These are phyloP conservation scores for Vitis cinerea DNA, from an alignment of 164 flowering plant genomes.

Conservation along the genomic window DNA sequence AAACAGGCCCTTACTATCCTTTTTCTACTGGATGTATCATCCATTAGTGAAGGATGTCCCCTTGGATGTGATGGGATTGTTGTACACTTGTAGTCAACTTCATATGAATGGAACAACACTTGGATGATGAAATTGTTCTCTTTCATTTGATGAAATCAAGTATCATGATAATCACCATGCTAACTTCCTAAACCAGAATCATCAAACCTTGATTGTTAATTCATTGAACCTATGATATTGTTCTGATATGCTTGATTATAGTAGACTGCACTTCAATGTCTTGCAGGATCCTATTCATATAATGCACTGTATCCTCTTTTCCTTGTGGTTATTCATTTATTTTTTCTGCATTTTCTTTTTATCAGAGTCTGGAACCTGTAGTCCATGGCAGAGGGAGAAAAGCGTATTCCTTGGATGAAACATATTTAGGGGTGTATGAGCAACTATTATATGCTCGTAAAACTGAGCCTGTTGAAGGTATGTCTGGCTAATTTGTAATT, in stretches of 20 bases:
- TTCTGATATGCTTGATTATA: not conserved
- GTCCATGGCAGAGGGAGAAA: conserved; percentile 96
- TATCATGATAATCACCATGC: too few relatives aligned
- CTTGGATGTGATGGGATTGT: too few relatives aligned
- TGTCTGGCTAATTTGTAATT: not conserved
- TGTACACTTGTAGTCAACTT: too few relatives aligned
- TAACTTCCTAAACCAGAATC: too few relatives aligned
- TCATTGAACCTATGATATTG: not conserved
- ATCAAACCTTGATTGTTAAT: not conserved
- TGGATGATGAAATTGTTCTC: too few relatives aligned
- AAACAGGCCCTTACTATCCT: too few relatives aligned
- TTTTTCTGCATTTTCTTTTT: conserved; percentile 5
- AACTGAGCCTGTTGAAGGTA: conserved; percentile 82
- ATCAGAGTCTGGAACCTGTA: conserved; percentile 69
- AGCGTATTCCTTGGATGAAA: conserved; percentile 64
- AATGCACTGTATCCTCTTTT: not conserved
- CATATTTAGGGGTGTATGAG: conserved; percentile 81
- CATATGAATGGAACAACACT: too few relatives aligned
- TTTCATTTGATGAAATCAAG: not conserved
- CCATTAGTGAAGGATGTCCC: too few relatives aligned
- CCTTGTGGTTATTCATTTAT: not conserved
- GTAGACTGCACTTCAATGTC: not conserved
- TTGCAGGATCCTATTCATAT: not conserved
- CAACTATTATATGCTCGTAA: conserved; percentile 84
- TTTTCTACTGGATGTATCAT: too few relatives aligned